Evolutionary conservation across 495 filamentous ascomycete genomes (phyloP).

Genomic region (Aspergillus nanangensis): DNA sequence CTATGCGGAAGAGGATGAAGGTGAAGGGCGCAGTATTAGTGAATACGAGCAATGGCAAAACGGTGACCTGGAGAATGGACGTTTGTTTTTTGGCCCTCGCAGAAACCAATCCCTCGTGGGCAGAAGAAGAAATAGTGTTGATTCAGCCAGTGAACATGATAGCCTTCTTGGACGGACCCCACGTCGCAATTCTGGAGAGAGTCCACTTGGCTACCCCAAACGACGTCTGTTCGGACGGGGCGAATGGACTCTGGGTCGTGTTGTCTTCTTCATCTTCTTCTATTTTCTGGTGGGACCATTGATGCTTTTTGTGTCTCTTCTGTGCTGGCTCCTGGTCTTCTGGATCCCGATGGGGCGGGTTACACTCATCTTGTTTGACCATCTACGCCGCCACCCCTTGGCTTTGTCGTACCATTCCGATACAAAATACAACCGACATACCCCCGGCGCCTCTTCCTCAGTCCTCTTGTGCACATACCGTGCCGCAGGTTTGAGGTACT

Average conservation of each 20-base stretch:
- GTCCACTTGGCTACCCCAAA: constrained; percentile 61
- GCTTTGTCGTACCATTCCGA: constrained; percentile 92
- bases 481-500: constrained; percentile 90
- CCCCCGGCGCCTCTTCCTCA: constrained; percentile 68
- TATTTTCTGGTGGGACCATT: constrained; percentile 91
- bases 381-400: constrained; percentile 88
- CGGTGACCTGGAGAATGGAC: constrained; percentile 90
- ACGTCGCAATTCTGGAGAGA: constrained; percentile 44
- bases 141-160: constrained; percentile 83
- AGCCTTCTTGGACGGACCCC: constrained; percentile 74
- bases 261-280: constrained; percentile 96
- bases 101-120: constrained; percentile 77
- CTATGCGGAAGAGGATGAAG: constrained; percentile 93
- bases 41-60: constrained; percentile 99
- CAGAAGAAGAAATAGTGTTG: constrained; percentile 81
- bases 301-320: constrained; percentile 74
- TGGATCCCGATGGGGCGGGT: constrained; percentile 98
- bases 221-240: constrained; percentile 90
- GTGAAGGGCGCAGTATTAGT: constrained; percentile 98
- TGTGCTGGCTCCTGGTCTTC: constrained; percentile 97
- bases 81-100: constrained; percentile 90
- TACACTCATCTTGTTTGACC: constrained; percentile 81
- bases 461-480: constrained; percentile 96
- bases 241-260: constrained; percentile 88
- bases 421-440: constrained; percentile 63